These are phyloP conservation scores for Cryptosporidium bovis DNA, from an alignment of 169 alveolate genomes.

Conservation along the genomic window DNA sequence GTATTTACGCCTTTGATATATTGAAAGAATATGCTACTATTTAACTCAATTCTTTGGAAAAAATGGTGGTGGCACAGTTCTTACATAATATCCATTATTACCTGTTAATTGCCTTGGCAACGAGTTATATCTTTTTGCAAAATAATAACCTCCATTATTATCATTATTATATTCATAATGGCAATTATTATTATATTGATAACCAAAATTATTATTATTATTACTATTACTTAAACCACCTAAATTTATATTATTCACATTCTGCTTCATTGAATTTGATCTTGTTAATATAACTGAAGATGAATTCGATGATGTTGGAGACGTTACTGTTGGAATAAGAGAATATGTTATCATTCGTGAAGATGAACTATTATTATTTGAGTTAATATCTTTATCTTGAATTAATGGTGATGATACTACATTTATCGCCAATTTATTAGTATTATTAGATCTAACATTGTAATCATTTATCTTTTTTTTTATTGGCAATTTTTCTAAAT, in stretches of 20 bases:
- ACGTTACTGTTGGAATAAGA: not conserved
- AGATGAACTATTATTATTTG: not conserved
- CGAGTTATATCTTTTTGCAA: constrained; percentile 33
- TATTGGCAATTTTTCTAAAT: too few species aligned
- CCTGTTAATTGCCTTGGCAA: constrained; percentile 23
- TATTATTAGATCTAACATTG: not conserved
- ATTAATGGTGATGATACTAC: not conserved
- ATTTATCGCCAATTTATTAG: not conserved
- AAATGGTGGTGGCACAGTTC: constrained; percentile 70
- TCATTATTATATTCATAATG: constrained; percentile 24
- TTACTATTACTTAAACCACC: not conserved
- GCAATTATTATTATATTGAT: too few species aligned
- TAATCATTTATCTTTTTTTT: not conserved
- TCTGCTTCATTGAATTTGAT: constrained; percentile 41
- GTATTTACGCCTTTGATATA: constrained; percentile 21
- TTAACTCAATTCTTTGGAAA: constrained; percentile 52
- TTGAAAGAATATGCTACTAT: not conserved
- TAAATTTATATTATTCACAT: not conserved
- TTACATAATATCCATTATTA: constrained; percentile 7
- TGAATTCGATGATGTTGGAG: constrained; percentile 1
- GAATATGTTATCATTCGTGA: too few species aligned
- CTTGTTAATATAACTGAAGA: constrained; percentile 40
- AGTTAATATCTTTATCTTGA: not conserved
- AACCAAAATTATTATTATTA: constrained; percentile 23
- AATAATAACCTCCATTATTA: not conserved